Evolutionary conservation across 1,139 yeast genomes (phyloP), one percentile per base, ranked within the genome.

Genomic region (Kazachstania sp.): DNA sequence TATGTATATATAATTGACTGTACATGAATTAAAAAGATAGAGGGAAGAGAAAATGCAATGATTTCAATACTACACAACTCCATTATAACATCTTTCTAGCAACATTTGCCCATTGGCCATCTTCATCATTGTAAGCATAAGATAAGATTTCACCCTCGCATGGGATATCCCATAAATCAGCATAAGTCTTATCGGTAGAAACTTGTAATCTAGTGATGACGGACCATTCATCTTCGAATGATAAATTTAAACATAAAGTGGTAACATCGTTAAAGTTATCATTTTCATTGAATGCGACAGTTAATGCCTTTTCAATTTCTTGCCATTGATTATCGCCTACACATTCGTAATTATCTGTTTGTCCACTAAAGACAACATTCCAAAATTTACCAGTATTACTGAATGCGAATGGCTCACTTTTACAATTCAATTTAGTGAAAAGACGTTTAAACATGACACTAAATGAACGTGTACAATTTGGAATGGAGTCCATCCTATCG

Each of bases 401-500:
- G 23, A 29, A 39, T 1, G 42, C 42, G 19, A 13, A 29, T 31
- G 15, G 30, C 19, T 39, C 42, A 20, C 42, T 39, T 20, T 39
- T 39, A 18, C 42, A 39, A 19, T 30, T 31, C 7, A 39, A n/a
- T 29, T 18, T 30, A 13, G 23, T 30, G 35, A 39, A 39, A 13
- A n/a, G n/a, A 16, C 35, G 42, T 29, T 20, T 39, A 28, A 13
- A 39, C 26, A 39, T 18, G 13, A n/a, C 15, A 15, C 20, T 29
- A 3, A 39, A 19, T 7, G 42, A 30, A n/a, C 19, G n/a, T 8
- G 42, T 39, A 28, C 42, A 39, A 26, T 20, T 31, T 16, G 42
- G 42, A 4, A 39, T 29, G 12, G 32, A 15, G 19, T 39, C 42
- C 42, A 39, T 39, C 13, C 35, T 23, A n/a, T 39, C 42, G 15